A percentile compares a stretch with the other conserved stretches of the same genome.
Conservation (phyloP, 805 yeast species). For the Millerozyma acaciae region DNA sequence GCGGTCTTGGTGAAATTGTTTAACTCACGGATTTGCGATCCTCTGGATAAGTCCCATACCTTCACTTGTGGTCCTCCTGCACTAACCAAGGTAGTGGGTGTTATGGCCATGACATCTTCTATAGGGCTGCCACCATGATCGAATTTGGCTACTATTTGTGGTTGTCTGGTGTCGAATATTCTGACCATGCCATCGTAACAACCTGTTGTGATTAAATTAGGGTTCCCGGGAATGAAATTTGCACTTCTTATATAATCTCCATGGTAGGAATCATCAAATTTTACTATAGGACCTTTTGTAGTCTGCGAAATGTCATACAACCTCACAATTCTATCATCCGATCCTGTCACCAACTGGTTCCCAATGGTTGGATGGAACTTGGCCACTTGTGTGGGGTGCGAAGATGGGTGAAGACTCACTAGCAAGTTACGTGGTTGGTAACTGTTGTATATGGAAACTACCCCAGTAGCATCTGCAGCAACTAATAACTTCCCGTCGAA, state of each 20-base stretch:
- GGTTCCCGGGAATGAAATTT: slow-evolving; percentile 67
- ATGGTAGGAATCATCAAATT: slow-evolving; percentile 62
- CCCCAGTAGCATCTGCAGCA: slow-evolving; percentile 94
- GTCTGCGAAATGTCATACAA: slow-evolving; percentile 83
- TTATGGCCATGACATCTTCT: slow-evolving; percentile 74
- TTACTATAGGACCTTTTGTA: slow-evolving; percentile 60
- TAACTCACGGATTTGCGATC: slow-evolving; percentile 64
- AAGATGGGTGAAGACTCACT: slow-evolving; percentile 76
- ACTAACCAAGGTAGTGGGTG: slow-evolving; percentile 71
- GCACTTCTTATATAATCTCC: slow-evolving; percentile 86
- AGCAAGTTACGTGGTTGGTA: slow-evolving; percentile 72
- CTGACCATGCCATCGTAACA: slow-evolving; percentile 88
- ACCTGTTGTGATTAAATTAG: slow-evolving; percentile 84
- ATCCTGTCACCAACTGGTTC: slow-evolving; percentile 77
- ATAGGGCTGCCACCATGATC: slow-evolving; percentile 67
- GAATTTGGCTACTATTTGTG: slow-evolving; percentile 58
- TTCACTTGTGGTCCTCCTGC: slow-evolving; percentile 80
- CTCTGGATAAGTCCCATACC: slow-evolving; percentile 89
- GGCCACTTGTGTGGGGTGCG: slow-evolving; percentile 90
- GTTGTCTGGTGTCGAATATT: slow-evolving; percentile 72
- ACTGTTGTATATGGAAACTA: slow-evolving; percentile 88
- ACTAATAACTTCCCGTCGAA: slow-evolving; percentile 86
- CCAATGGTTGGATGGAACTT: slow-evolving; percentile 79
- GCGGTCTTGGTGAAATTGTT: slow-evolving; percentile 92
- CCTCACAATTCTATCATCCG: slow-evolving; percentile 85